These are phyloP conservation scores for Eucalyptus grandis DNA, from an alignment of 345 rosid species.

Conservation along the genomic window DNA sequence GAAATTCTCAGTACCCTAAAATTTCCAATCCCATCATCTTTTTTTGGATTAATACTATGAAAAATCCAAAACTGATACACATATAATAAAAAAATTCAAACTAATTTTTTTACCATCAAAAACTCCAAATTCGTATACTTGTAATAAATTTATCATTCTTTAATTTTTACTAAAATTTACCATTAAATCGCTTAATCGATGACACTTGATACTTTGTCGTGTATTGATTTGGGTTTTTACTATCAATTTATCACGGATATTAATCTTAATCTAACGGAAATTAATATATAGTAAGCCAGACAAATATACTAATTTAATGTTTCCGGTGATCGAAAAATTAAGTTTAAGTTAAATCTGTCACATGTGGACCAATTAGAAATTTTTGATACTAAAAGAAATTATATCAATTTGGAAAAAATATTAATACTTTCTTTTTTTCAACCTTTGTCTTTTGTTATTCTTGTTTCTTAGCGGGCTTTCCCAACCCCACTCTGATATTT, in stretches of 20 bases:
- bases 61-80: accelerated
- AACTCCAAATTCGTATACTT: accelerated
- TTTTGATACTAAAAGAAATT: too few species aligned
- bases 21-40: background rate
- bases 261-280: accelerated
- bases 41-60: background rate
- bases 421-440: accelerated
- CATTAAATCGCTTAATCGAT: too few species aligned
- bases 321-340: accelerated
- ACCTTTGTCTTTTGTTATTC: background rate
- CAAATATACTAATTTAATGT: too few species aligned
- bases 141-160: accelerated
- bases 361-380: accelerated
- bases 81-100: accelerated
- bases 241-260: accelerated
- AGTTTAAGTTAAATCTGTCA: accelerated
- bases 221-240: too few species aligned
- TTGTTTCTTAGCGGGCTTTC: background rate
- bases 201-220: accelerated
- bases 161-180: too few species aligned
- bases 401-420: too few species aligned
- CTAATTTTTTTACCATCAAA: accelerated
- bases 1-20: background rate
- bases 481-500: background rate
- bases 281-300: accelerated